Evolutionary conservation across 805 yeast genomes (phyloP).

Genomic region (Yarrowia sp.): DNA sequence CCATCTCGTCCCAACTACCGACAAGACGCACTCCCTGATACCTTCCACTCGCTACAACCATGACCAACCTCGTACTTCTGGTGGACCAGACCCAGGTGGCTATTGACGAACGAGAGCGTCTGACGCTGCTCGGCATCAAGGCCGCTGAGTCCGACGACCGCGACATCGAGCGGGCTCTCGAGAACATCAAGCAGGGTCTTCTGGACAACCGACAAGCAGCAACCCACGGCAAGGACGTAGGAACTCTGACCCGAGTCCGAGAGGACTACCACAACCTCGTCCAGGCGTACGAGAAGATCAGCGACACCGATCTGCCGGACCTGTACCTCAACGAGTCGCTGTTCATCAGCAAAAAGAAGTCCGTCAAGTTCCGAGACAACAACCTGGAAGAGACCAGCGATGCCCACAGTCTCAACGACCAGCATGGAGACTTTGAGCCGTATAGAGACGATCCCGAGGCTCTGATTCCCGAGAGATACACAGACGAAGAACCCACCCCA

Average conservation of each 20-base stretch:
- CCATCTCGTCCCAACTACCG: too few species aligned
- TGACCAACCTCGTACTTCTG: conserved; percentile 32
- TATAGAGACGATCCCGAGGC: conserved; percentile 36
- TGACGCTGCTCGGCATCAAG: conserved; percentile 34
- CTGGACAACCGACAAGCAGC: conserved; percentile 22
- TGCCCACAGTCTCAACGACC: conserved; percentile 11
- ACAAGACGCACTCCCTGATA: not conserved
- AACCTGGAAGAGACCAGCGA: conserved; percentile 12
- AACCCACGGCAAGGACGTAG: conserved; percentile 11
- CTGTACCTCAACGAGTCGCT: conserved; percentile 24
- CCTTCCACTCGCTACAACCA: not conserved
- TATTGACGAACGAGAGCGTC: conserved; percentile 38
- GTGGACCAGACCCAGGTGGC: conserved; percentile 38
- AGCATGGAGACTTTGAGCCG: conserved; percentile 31
- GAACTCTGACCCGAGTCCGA: conserved; percentile 25
- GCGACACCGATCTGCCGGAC: conserved; percentile 11
- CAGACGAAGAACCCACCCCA: conserved; percentile 16
- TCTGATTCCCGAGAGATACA: conserved; percentile 20
- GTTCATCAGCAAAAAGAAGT: conserved; percentile 14
- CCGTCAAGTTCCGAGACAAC: conserved; percentile 20
- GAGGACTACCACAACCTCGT: conserved; percentile 24
- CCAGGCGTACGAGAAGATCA: conserved; percentile 16
- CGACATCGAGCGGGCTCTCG: conserved; percentile 34
- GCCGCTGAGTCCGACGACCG: conserved; percentile 36
- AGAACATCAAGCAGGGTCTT: conserved; percentile 34